Evolutionary conservation across 2,329 filamentous ascomycete genomes (phyloP), one percentile per base, ranked within the genome.

Genomic region (Clarireedia paspali): DNA sequence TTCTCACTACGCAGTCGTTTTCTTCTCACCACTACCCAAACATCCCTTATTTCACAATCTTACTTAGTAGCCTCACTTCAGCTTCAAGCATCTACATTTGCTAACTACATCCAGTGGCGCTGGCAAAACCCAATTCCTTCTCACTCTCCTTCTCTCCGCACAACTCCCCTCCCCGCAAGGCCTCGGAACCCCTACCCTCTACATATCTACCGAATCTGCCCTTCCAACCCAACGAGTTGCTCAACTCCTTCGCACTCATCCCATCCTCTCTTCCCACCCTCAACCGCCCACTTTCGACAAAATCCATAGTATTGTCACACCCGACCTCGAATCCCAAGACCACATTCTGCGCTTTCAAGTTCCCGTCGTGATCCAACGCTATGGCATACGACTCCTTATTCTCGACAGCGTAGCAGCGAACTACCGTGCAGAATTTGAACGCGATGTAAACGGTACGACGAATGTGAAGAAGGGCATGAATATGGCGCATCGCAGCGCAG

Each of bases 341-440:
- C 92, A 97, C 72, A 96, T 99, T 67, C 77, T 97, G 26, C 85
- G 84, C 61, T 97, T 89, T 71, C 94, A 99, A 70, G 84, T 97
- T 5, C 94, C 94, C 1, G 87, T 96, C 17, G 85, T 91, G 27
- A 83, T 96, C 20, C 75, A 81, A 61, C 82, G 88, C 47, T 84
- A 89, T 70, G 79, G 85, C 59, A 77, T 96, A 52, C 90, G 92
- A 2, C 79, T 99, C 1, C 73, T 99, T 1, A 80, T 97, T 14
- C 74, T 99, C 34, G 94, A 99, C 73, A 95, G 89, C 5, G 87
- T 99, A 27, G 91, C 94, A 0, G 91, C 94, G 58, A 99, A 99
- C 72, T 99, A 94, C 71, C 87, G 94, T 61, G 91, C 89, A 50
- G 92, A 97, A 70, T 94, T 91, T 65, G 87, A 91, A 63, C 79